Conservation (phyloP, 345 rosid species). For the Eucalyptus tenuipes region DNA sequence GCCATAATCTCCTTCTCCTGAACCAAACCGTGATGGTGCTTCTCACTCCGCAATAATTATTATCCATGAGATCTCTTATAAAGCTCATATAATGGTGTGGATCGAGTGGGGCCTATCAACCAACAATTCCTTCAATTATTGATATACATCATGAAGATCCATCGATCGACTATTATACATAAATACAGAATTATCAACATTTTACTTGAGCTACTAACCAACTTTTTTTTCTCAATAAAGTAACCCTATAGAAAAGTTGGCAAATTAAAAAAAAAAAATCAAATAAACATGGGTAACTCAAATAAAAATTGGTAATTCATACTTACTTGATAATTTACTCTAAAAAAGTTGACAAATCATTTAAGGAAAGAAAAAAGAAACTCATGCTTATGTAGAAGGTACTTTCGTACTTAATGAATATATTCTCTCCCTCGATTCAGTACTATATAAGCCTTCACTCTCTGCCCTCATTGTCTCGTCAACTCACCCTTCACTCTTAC, state of each 20-base stretch:
- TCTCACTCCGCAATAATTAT: background rate
- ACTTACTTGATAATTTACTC: background rate
- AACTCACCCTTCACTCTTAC: background rate
- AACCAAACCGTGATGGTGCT: background rate
- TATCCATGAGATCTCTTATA: background rate
- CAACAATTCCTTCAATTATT: background rate
- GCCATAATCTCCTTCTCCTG: background rate
- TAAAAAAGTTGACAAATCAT: background rate
- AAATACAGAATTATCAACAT: background rate
- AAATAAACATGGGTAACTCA: background rate
- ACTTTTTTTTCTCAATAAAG: background rate
- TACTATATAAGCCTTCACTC: background rate
- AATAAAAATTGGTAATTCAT: background rate
- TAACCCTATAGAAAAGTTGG: background rate
- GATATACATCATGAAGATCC: background rate
- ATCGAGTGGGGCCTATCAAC: background rate
- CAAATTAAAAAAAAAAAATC: background rate
- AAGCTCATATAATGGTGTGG: background rate
- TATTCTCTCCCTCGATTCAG: background rate
- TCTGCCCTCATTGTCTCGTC: background rate
- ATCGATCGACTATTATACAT: background rate
- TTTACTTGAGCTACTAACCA: background rate
- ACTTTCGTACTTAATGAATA: background rate
- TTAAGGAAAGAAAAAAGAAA: background rate
- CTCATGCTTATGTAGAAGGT: background rate